Percentiles rank a stretch among this genome's conserved stretches.
These are phyloP conservation scores for Breviolum minutum DNA, from an alignment of 73 alveolate genomes.

Conservation along the genomic window DNA sequence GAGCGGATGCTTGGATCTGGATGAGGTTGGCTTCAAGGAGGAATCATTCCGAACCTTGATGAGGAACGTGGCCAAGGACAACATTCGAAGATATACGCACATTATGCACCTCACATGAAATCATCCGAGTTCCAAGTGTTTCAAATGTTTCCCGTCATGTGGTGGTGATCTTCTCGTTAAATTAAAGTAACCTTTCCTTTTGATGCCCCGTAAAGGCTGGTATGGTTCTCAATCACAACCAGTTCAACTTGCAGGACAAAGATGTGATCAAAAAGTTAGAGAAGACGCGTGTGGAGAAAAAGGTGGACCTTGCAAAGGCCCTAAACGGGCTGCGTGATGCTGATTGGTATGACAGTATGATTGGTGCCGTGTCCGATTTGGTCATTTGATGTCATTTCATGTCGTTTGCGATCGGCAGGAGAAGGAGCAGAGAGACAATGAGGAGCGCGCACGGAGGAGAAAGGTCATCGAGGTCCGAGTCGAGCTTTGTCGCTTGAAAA, in stretches of 20 bases:
- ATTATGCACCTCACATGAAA: background rate
- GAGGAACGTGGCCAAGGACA: conserved; percentile 95
- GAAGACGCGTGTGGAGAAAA: conserved; percentile 97
- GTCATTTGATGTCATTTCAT: background rate
- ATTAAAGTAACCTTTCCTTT: background rate
- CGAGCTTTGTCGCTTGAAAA: background rate
- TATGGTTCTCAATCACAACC: background rate
- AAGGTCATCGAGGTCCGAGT: conserved; percentile 95
- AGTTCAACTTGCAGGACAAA: conserved; percentile 95
- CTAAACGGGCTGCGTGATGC: background rate
- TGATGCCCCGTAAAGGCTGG: background rate
- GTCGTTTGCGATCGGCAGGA: conserved; percentile 53
- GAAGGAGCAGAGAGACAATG: conserved; percentile 92
- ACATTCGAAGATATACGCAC: background rate
- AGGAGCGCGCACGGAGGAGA: conserved; percentile 96
- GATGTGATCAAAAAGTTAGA: conserved; percentile 97
- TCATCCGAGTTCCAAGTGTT: background rate
- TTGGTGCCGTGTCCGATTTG: background rate
- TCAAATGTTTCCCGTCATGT: background rate
- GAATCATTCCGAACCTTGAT: conserved; percentile 96
- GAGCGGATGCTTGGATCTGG: background rate
- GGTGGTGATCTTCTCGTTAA: no score
- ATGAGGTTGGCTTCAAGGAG: conserved; percentile 95
- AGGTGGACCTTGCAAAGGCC: conserved; percentile 97
- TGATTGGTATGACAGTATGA: no score